Evolutionary conservation across 352 stramenopile genomes (phyloP).

Genomic region (Phytophthora melonis): DNA sequence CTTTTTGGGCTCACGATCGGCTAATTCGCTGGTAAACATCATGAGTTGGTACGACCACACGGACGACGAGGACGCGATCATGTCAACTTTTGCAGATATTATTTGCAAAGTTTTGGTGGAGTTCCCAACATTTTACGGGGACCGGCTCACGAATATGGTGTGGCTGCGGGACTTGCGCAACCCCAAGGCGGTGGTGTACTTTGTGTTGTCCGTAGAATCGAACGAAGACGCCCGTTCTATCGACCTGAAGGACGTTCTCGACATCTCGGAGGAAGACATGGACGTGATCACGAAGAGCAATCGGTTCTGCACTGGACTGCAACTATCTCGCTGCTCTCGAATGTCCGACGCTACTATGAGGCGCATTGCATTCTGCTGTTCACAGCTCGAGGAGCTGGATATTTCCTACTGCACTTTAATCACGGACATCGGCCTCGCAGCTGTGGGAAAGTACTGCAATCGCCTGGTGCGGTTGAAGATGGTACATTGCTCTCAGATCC

Average conservation of each 20-base stretch:
- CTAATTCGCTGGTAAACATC: slow-evolving; percentile 67
- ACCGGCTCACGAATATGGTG: slow-evolving; percentile 70
- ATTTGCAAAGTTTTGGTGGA: slow-evolving; percentile 67
- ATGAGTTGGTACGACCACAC: slow-evolving; percentile 49
- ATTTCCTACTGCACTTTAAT: slow-evolving; percentile 73
- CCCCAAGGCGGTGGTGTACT: slow-evolving; percentile 65
- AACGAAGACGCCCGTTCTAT: slow-evolving; percentile 64
- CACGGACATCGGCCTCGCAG: slow-evolving; percentile 61
- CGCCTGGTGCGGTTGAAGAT: slow-evolving; percentile 65
- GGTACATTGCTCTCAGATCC: slow-evolving; percentile 73
- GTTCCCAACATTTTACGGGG: slow-evolving; percentile 74
- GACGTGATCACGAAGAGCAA: slow-evolving; percentile 68
- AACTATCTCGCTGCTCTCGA: slow-evolving; percentile 46
- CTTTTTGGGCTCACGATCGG: slow-evolving; percentile 67
- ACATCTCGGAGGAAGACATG: slow-evolving; percentile 67
- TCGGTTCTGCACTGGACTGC: slow-evolving; percentile 55
- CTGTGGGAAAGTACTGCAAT: slow-evolving; percentile 61
- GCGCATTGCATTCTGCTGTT: slow-evolving; percentile 53
- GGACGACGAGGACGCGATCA: slow-evolving; percentile 51
- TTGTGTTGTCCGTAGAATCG: slow-evolving; percentile 64
- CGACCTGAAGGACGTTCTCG: slow-evolving; percentile 58
- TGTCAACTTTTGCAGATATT: slow-evolving; percentile 72
- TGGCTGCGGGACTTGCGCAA: slow-evolving; percentile 69
- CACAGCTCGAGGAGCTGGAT: slow-evolving; percentile 82
- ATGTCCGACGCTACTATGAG: slow-evolving; percentile 58